Percentiles rank a stretch among this genome's conserved stretches.
phyloP scores from a whole-genome alignment of 2,329 filamentous ascomycete genomes.

The Botryotinia calthae region DNA sequence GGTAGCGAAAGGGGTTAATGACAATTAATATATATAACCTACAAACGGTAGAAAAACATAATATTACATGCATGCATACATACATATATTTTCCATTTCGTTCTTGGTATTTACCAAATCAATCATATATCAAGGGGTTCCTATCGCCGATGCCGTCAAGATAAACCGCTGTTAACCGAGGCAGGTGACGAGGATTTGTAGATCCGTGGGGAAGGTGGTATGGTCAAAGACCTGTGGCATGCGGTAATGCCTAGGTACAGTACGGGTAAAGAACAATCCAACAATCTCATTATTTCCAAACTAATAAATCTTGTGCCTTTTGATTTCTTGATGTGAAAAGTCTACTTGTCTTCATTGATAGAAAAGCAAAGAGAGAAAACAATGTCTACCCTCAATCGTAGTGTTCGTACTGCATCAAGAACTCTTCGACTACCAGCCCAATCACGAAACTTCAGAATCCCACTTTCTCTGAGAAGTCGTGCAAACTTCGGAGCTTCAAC shows the following conservation, averaged over 20 bases:
- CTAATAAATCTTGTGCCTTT: not conserved
- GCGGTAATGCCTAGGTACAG: slow-evolving; percentile 1
- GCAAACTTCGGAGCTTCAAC: slow-evolving; percentile 27
- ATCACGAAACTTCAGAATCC: slow-evolving; percentile 32
- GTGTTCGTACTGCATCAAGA: slow-evolving; percentile 36
- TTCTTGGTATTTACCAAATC: not conserved
- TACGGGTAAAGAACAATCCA: not conserved
- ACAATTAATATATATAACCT: not conserved
- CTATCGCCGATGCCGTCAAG: not conserved
- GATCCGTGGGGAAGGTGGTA: slow-evolving; percentile 16
- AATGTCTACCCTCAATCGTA: slow-evolving; percentile 38
- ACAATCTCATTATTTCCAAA: not conserved
- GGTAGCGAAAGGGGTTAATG: not conserved
- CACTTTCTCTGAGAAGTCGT: slow-evolving; percentile 32
- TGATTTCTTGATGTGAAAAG: not conserved
- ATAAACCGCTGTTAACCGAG: slow-evolving; percentile 17
- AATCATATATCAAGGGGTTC: not conserved
- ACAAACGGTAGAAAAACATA: not conserved
- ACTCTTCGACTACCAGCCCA: slow-evolving; percentile 34
- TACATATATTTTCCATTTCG: not conserved
- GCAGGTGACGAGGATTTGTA: not conserved
- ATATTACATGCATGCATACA: not conserved
- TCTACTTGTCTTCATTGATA: not conserved
- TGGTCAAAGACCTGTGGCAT: not conserved
- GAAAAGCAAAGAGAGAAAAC: slow-evolving; percentile 16